Percentiles rank a stretch among this genome's conserved stretches.
Conservation (phyloP, 139 green algal genomes). For the Coelastrella sp. region DNA sequence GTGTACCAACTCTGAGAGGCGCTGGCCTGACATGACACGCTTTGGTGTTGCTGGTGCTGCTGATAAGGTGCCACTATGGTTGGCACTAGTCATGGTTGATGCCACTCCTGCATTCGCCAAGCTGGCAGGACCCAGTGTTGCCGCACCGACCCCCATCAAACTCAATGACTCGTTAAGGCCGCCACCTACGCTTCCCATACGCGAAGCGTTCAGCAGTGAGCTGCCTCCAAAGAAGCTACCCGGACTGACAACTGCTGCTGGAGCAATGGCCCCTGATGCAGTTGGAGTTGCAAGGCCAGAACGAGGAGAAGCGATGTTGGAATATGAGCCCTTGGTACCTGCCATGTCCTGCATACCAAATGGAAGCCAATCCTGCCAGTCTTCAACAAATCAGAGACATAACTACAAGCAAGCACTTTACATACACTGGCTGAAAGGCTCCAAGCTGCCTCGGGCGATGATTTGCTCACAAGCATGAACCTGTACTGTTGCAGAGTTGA, state of each 20-base stretch:
- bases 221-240: conserved; percentile 34
- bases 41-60: neutral
- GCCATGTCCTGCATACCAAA: neutral
- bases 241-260: conserved; percentile 1
- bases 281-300: conserved; percentile 32
- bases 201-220: neutral
- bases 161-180: neutral
- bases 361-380: neutral
- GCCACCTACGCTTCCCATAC: neutral
- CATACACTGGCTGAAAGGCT: too few species aligned
- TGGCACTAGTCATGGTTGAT: neutral
- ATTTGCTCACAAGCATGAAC: too few species aligned
- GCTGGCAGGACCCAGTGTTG: neutral
- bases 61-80: neutral
- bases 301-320: conserved; percentile 3
- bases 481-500: too few species aligned
- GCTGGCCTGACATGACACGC: conserved; percentile 8
- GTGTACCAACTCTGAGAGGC: conserved; percentile 25
- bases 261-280: neutral
- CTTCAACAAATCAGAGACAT: too few species aligned
- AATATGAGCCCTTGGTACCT: neutral
- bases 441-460: too few species aligned
- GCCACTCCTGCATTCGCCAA: neutral
- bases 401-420: too few species aligned
- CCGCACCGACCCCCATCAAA: neutral